These are phyloP conservation scores for Saposhnikovia divaricata DNA, from an alignment of 129 eudicot species.

Conservation along the genomic window DNA sequence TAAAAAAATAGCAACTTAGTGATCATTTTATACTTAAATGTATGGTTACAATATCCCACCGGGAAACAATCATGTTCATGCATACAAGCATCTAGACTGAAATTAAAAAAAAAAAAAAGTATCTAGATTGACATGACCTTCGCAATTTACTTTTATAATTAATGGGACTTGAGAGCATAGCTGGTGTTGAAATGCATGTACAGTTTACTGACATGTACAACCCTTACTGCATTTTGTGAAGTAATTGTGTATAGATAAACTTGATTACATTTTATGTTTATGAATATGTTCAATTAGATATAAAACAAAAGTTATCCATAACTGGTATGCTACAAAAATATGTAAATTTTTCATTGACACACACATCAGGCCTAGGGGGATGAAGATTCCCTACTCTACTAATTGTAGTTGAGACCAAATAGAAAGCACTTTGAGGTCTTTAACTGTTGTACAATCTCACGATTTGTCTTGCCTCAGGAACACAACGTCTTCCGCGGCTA, in stretches of 20 bases:
- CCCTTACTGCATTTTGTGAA: too few relatives aligned
- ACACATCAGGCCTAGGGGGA: neutral
- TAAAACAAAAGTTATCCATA: neutral
- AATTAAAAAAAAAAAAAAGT: neutral
- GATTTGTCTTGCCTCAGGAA: conserved; percentile 30
- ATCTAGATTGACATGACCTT: neutral
- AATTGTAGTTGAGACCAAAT: neutral
- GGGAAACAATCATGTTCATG: neutral
- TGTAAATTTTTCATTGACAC: neutral
- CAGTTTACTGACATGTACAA: too few relatives aligned
- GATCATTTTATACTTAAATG: neutral
- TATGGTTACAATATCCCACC: neutral
- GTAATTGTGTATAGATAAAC: too few relatives aligned
- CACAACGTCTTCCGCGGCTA: conserved; percentile 64
- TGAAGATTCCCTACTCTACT: neutral
- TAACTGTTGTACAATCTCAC: conserved; percentile 1
- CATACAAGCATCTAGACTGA: neutral
- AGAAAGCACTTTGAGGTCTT: neutral
- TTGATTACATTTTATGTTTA: too few relatives aligned
- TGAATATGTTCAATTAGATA: neutral
- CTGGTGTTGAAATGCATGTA: too few relatives aligned
- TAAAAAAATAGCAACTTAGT: neutral
- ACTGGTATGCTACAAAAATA: neutral
- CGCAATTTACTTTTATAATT: neutral
- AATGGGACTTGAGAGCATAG: neutral